Percentiles rank a stretch among this genome's conserved stretches.
Conservation (phyloP, 139 green algal species). For the Coelastrella sp. region DNA sequence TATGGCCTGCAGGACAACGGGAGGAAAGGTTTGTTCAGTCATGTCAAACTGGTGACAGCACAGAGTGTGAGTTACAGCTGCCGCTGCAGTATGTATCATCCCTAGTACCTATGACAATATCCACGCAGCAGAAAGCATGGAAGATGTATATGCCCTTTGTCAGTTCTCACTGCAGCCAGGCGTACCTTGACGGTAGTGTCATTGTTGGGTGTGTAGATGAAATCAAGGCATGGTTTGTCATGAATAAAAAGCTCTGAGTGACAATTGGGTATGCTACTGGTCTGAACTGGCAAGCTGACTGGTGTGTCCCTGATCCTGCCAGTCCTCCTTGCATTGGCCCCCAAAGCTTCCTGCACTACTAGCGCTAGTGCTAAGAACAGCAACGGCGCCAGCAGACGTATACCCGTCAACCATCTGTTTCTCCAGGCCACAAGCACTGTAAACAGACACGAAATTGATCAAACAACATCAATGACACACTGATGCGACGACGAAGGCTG, state of each 20-base stretch:
- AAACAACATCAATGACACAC: too few relatives aligned
- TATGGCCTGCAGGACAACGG: constrained; percentile 64
- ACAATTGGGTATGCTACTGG: constrained; percentile 70
- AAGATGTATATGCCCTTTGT: too few relatives aligned
- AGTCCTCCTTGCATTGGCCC: constrained; percentile 52
- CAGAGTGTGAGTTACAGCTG: too few relatives aligned
- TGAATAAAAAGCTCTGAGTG: constrained; percentile 73
- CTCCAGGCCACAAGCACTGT: constrained; percentile 75
- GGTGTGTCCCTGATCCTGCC: constrained; percentile 30
- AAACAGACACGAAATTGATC: neutral
- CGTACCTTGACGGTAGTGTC: neutral
- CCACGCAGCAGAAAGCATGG: too few relatives aligned
- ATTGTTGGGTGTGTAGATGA: constrained; percentile 78
- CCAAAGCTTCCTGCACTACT: constrained; percentile 70
- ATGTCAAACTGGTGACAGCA: too few relatives aligned
- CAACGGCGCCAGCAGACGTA: constrained; percentile 81
- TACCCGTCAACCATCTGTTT: constrained; percentile 76
- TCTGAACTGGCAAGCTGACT: neutral
- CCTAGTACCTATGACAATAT: too few relatives aligned
- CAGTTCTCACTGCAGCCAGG: neutral
- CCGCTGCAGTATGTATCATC: too few relatives aligned
- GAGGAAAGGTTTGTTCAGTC: too few relatives aligned
- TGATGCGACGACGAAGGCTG: neutral
- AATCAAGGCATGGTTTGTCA: constrained; percentile 73
- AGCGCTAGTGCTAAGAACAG: constrained; percentile 92